Percentiles rank a stretch among this genome's conserved stretches.
Evolutionary conservation across 2,329 filamentous ascomycete species (phyloP).

Genomic region (Verticillium nubilum): DNA sequence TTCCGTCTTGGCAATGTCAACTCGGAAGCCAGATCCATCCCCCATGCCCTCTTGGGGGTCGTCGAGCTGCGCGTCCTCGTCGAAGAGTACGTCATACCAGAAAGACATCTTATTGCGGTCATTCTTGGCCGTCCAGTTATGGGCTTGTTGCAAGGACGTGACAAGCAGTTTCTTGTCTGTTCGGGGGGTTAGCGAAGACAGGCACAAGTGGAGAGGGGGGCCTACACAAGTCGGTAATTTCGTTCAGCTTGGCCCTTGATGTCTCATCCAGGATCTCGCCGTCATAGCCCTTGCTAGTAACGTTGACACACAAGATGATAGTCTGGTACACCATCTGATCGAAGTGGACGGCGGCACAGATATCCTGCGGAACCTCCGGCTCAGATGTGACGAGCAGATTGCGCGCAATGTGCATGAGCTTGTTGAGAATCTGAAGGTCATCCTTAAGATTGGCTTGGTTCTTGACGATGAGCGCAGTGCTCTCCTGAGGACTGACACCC

Average conservation of each 20-base stretch:
- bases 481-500: slow-evolving; percentile 55
- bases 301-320: slow-evolving; percentile 60
- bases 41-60: slow-evolving; percentile 46
- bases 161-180: slow-evolving; percentile 62
- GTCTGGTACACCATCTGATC: slow-evolving; percentile 63
- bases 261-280: slow-evolving; percentile 56
- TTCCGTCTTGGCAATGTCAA: slow-evolving; percentile 53
- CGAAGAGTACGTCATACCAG: slow-evolving; percentile 61
- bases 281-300: slow-evolving; percentile 63
- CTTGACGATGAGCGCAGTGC: slow-evolving; percentile 56
- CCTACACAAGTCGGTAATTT: slow-evolving; percentile 61
- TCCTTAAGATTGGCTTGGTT: slow-evolving; percentile 57
- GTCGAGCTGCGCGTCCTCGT: slow-evolving; percentile 44
- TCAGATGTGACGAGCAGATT: slow-evolving; percentile 61
- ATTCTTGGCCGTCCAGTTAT: slow-evolving; percentile 66
- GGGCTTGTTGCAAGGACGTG: slow-evolving; percentile 59
- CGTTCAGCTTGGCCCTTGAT: slow-evolving; percentile 51
- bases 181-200: not conserved
- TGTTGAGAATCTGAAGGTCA: slow-evolving; percentile 58
- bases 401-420: slow-evolving; percentile 60
- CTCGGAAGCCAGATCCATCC: slow-evolving; percentile 47
- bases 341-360: slow-evolving; percentile 59
- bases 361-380: slow-evolving; percentile 59
- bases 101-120: slow-evolving; percentile 67
- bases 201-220: slow-evolving; percentile 3